A percentile compares a stretch with the other conserved stretches of the same genome.
These are phyloP conservation scores for Pseudogymnoascus sp. DNA, from an alignment of 2,329 filamentous ascomycete genomes.

Conservation along the genomic window DNA sequence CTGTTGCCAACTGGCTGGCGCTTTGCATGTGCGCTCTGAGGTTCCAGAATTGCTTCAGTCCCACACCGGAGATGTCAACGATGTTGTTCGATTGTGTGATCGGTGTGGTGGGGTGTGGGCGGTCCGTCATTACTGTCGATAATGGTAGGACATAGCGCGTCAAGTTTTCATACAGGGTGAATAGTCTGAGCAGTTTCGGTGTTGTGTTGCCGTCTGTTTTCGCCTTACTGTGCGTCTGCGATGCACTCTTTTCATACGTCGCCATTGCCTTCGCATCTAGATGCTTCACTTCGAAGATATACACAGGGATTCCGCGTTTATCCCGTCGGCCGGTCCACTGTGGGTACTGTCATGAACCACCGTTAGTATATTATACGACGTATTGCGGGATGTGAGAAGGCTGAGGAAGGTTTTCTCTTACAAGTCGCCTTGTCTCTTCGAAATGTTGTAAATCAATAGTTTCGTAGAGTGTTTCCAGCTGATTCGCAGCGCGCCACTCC, in stretches of 20 bases:
- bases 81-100: constrained; percentile 92
- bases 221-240: constrained; percentile 50
- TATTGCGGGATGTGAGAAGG: background rate
- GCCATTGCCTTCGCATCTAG: constrained; percentile 75
- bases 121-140: constrained; percentile 65
- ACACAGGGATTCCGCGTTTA: constrained; percentile 83
- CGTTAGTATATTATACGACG: constrained; percentile 18
- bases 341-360: constrained; percentile 55
- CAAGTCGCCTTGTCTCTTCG: constrained; percentile 69
- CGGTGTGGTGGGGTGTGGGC: constrained; percentile 69
- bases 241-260: constrained; percentile 62
- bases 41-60: constrained; percentile 93
- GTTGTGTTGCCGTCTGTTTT: constrained; percentile 59
- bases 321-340: constrained; percentile 93
- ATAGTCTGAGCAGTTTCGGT: constrained; percentile 72
- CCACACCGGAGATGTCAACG: constrained; percentile 82
- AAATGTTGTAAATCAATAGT: constrained; percentile 81
- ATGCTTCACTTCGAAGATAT: constrained; percentile 78
- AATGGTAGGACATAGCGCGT: constrained; percentile 80
- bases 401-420: constrained; percentile 32
- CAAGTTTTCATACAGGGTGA: constrained; percentile 89
- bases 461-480: constrained; percentile 71
- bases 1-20: constrained; percentile 77
- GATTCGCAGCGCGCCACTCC: constrained; percentile 73
- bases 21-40: constrained; percentile 90